Conservation (phyloP, 768 basidiomycete species). For the Mycena epipterygia region DNA sequence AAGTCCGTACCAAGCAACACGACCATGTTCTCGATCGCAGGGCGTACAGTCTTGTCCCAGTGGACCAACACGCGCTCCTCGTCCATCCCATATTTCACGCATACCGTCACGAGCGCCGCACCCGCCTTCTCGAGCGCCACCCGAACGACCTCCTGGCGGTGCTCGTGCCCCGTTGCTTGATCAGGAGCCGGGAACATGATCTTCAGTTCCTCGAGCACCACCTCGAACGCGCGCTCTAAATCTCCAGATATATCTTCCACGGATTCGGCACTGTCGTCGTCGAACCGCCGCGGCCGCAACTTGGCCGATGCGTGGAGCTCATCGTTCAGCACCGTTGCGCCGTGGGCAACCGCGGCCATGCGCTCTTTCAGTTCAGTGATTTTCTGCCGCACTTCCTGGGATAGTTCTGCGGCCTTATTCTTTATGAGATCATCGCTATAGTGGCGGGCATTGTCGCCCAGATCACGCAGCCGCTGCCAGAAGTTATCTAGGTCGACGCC, state of each 20-base stretch:
- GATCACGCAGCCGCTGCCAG: constrained; percentile 25
- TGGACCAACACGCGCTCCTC: constrained; percentile 40
- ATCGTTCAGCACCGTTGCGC: constrained; percentile 31
- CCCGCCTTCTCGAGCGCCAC: constrained; percentile 43
- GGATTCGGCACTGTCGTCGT: constrained; percentile 5
- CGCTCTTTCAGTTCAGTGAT: constrained; percentile 39
- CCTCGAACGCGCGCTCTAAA: constrained; percentile 37
- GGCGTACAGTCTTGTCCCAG: constrained; percentile 41
- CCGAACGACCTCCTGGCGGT: constrained; percentile 39
- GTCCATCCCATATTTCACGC: constrained; percentile 37
- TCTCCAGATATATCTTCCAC: constrained; percentile 34
- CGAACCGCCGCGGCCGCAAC: neutral
- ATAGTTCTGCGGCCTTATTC: constrained; percentile 24
- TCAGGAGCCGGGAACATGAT: constrained; percentile 46
- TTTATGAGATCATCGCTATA: constrained; percentile 39
- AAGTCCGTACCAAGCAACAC: constrained; percentile 42
- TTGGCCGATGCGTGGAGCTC: constrained; percentile 11
- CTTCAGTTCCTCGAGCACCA: constrained; percentile 43
- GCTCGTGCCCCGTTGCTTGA: constrained; percentile 45
- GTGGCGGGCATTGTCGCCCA: constrained; percentile 20
- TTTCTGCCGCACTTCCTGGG: constrained; percentile 33
- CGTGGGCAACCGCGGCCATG: constrained; percentile 37
- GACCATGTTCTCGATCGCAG: constrained; percentile 38
- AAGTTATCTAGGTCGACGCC: constrained; percentile 18
- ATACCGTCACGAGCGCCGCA: constrained; percentile 40